These are phyloP conservation scores for Eucalyptus coolabah DNA, from an alignment of 345 rosid species.

Conservation along the genomic window DNA sequence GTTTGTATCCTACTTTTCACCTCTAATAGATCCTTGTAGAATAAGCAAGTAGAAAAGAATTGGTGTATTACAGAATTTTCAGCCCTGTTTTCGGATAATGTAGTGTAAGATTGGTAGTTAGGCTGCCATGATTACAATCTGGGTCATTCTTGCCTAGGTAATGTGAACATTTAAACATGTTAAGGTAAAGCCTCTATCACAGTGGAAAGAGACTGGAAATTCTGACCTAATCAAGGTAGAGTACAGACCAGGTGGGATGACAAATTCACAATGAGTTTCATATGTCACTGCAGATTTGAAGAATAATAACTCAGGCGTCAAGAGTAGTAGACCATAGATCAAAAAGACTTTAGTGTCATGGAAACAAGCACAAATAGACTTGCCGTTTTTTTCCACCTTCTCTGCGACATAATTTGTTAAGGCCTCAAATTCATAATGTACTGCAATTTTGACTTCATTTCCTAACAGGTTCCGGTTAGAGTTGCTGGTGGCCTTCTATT, in stretches of 20 bases:
- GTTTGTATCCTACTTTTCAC: not conserved
- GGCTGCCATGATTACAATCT: not conserved
- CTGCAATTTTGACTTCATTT: not conserved
- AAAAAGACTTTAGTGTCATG: not conserved
- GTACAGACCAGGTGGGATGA: not conserved
- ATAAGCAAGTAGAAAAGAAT: not conserved
- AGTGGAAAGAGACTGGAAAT: not conserved
- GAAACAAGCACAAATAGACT: not conserved
- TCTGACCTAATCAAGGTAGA: not conserved
- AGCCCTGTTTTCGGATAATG: not conserved
- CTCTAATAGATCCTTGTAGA: not conserved
- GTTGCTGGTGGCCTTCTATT: constrained; percentile 58
- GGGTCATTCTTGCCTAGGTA: not conserved
- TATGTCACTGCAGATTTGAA: not conserved
- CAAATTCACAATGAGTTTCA: not conserved
- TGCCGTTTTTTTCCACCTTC: not conserved
- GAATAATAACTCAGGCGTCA: not conserved
- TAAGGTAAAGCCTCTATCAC: not conserved
- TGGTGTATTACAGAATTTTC: not conserved
- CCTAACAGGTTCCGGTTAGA: constrained; percentile 50
- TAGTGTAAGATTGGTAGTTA: not conserved
- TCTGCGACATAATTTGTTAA: not conserved
- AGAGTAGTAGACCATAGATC: not conserved
- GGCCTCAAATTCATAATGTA: not conserved
- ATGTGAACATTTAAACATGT: not conserved